Evolutionary conservation across 495 filamentous ascomycete species (phyloP), one percentile per base, ranked within the genome.

Genomic region (Aspergillus steynii): DNA sequence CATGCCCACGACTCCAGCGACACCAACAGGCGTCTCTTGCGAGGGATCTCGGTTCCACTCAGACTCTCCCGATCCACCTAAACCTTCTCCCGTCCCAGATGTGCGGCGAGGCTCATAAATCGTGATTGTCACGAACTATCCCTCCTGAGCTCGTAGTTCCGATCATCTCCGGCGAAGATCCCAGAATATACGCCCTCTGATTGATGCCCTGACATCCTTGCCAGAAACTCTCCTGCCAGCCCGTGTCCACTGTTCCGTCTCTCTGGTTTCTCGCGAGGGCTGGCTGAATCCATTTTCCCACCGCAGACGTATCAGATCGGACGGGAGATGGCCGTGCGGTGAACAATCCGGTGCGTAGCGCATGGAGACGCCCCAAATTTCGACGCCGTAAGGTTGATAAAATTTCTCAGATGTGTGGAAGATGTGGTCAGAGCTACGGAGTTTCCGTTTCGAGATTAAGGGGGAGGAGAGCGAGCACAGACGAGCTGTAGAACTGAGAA

Each of bases 301-400:
- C 20, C 27, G 7, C 2, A 53, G 6, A 25, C 51, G 51, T 53
- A 53, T 53, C 51, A 53, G 51, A 31, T 53, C 51, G n/a, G 12
- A 42, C 14, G 37, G 42, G 55, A 50, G 46, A 20, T 49, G 42
- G 15, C 50, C 55, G 55, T 31, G 45, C 55, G 47, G 55, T 58
- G 55, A 48, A 29, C 42, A 31, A 49, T 29, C 15, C 37, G 29
- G 42, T 29, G 50, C 42, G 55, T 50, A 48, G 55, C 55, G 26
- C 26, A 53, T 31, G 27, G 20, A 25, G 42, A 25, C 48, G 55
- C 12, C 46, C 37, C 31, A 29, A 32, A n/a, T 3, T 34, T 53
- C 3, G 29, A 7, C 27, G 1, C 2, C n/a, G 12, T 53, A 27
- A n/a, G 10, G 15, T 53, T 2, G n/a, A 29, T 50, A 50, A 50